Base-by-base conservation (phyloP, 176 grass and related monocot species). In the Themeda triandra region DNA sequence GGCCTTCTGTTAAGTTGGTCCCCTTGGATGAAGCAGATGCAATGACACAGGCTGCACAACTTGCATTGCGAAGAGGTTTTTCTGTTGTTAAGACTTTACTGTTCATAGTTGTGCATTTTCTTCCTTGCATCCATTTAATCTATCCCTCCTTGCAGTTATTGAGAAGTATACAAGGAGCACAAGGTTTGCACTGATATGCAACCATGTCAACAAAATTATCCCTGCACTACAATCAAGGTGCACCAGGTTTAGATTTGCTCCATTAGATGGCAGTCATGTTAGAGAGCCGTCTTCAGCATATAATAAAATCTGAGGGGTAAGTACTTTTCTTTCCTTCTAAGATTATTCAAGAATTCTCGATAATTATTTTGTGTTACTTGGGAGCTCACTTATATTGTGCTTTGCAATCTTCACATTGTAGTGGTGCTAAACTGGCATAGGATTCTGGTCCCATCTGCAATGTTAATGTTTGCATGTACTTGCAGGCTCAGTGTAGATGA, bases 201-300 rank as follows among this genome's bases (percentile, higher is more conserved):
- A 99, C 42, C 91, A 96, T 88, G 91, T 99, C 54, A 99, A 99
- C 88, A 99, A 99, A 90, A 99, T 99, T 41, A 99, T 99, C 77
- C 93, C 96, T 76, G 93, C 96, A 71, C 75, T 99, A 32, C 96
- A 99, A 88, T 99, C 93, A 78, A 99, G 96, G 81, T 96, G 96
- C 84, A 99, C 93, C 29, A 91, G 96, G 69, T 98, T 98, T 90
- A 91, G 96, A 76, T 99, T 99, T 89, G 93, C 96, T 81, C 96
- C 96, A 21, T 88, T 98, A 75, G 96, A 99, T 88, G 90, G 83
- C 46, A 78, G 80, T 75, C 85, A 99, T 88, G 87, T 99, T 80
- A 89, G 29, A 79, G 91, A 99, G 79, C 93, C 93, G 89, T 49
- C 84, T 96, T 81, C 86, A 90, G 63, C 86, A 96, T 96, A 81